Conservation (phyloP, 2,329 filamentous ascomycete genomes). For the Hypocreales sp. region DNA sequence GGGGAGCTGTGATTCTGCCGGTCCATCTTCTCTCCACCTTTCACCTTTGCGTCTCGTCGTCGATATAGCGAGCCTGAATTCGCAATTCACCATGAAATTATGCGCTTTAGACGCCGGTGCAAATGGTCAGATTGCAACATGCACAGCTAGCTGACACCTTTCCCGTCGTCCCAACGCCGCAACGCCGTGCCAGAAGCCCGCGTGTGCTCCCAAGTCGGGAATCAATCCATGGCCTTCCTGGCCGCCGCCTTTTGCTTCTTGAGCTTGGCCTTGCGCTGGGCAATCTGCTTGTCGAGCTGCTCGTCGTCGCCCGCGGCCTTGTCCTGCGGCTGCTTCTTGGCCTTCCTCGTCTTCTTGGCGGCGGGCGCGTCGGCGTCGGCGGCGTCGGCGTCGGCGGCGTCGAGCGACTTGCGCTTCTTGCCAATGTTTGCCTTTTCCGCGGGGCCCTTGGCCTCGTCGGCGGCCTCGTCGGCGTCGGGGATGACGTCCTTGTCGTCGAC, state of each 20-base stretch:
- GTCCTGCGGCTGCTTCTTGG: conserved; percentile 13
- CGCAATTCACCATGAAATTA: no score
- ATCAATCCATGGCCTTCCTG: conserved; percentile 35
- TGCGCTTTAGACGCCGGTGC: no score
- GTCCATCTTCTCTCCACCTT: background rate
- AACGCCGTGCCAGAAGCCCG: no score
- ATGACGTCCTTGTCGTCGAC: conserved; percentile 60
- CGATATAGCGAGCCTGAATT: no score
- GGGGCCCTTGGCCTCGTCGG: conserved; percentile 29
- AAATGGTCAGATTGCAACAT: no score
- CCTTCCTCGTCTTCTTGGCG: conserved; percentile 24
- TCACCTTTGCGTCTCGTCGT: background rate
- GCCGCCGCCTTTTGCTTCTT: conserved; percentile 44
- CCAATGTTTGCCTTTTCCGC: conserved; percentile 40
- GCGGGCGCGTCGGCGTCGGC: conserved; percentile 29
- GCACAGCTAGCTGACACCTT: no score
- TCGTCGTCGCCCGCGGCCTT: conserved; percentile 31
- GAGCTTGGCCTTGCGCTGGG: conserved; percentile 40
- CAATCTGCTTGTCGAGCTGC: conserved; percentile 41
- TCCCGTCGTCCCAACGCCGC: conserved; percentile 17
- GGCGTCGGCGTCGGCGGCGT: conserved; percentile 21
- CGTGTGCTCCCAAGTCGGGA: no score
- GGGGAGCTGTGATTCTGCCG: conserved; percentile 20
- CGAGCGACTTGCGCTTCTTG: conserved; percentile 47
- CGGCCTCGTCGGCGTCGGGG: conserved; percentile 38